Conservation (phyloP, 2,329 filamentous ascomycete genomes). For the Penicillium sp. region DNA sequence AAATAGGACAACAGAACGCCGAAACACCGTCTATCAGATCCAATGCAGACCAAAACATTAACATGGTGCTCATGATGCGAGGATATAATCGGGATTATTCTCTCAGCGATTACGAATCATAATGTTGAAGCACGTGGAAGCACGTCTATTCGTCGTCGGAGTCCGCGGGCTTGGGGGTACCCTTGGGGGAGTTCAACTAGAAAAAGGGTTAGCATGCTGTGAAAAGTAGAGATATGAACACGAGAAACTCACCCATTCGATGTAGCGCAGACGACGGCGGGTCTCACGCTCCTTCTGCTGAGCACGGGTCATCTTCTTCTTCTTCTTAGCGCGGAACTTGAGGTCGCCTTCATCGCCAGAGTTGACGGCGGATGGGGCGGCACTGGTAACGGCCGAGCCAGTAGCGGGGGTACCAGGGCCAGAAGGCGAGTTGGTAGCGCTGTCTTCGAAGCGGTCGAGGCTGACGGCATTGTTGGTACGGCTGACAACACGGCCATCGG, state of each 20-base stretch:
- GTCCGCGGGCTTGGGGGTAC: constrained; percentile 72
- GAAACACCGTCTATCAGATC: constrained; percentile 27
- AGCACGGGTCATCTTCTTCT: constrained; percentile 99
- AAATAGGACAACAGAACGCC: constrained; percentile 7
- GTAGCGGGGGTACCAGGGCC: constrained; percentile 54
- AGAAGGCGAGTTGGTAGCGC: constrained; percentile 59
- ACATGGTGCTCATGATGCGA: constrained; percentile 24
- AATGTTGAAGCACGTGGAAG: constrained; percentile 9
- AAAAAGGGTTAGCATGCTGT: constrained; percentile 38
- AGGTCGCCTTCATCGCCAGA: constrained; percentile 82
- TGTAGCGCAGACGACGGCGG: constrained; percentile 79
- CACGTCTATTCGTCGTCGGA: constrained; percentile 67
- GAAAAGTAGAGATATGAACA: neutral
- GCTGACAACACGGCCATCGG: constrained; percentile 80
- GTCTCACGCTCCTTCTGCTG: constrained; percentile 93
- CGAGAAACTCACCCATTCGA: constrained; percentile 53
- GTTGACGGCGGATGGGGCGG: constrained; percentile 67
- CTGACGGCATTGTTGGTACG: constrained; percentile 73
- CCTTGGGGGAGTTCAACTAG: constrained; percentile 83
- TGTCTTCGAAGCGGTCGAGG: constrained; percentile 85
- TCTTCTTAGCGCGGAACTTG: constrained; percentile 86
- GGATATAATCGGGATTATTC: constrained; percentile 13
- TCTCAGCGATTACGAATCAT: constrained; percentile 24
- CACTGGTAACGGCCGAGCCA: constrained; percentile 60
- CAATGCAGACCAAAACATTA: constrained; percentile 23